Conservation (phyloP, 768 basidiomycete species). For the Hygrophorus russula region DNA sequence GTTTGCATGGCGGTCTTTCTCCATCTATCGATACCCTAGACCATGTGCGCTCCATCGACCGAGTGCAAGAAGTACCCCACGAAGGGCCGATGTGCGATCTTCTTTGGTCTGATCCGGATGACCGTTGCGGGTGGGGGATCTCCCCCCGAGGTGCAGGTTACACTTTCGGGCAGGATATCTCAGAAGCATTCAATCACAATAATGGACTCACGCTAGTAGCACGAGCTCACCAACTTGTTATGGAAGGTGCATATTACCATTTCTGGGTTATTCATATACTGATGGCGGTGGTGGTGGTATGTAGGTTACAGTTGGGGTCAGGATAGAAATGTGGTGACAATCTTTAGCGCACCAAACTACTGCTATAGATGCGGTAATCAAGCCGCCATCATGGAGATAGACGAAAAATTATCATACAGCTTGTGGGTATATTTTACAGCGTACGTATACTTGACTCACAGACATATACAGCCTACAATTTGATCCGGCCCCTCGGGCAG, state of each 20-base stretch:
- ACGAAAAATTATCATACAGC: slow-evolving; percentile 93
- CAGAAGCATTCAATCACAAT: slow-evolving; percentile 98
- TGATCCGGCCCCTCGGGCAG: slow-evolving; percentile 97
- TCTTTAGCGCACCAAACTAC: slow-evolving; percentile 99
- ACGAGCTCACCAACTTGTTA: slow-evolving; percentile 88
- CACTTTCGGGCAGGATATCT: slow-evolving; percentile 98
- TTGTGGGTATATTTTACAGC: slow-evolving; percentile 44
- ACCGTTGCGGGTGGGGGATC: slow-evolving; percentile 99
- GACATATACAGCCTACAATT: slow-evolving; percentile 78
- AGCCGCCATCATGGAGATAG: slow-evolving; percentile 99
- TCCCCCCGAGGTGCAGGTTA: slow-evolving; percentile 98
- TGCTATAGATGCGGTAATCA: slow-evolving; percentile 99
- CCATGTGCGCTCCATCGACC: slow-evolving; percentile 97
- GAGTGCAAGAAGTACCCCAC: slow-evolving; percentile 98
- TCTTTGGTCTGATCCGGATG: slow-evolving; percentile 98
- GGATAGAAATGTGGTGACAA: slow-evolving; percentile 97
- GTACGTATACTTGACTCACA: slow-evolving; percentile 4
- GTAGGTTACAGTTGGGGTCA: slow-evolving; percentile 94
- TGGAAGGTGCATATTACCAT: slow-evolving; percentile 74
- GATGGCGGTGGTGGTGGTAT: slow-evolving; percentile 7
- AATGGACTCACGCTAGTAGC: slow-evolving; percentile 95
- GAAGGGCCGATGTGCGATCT: slow-evolving; percentile 99
- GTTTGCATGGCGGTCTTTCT: slow-evolving; percentile 93
- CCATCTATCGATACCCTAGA: slow-evolving; percentile 99
- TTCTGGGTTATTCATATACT: background rate